Base-by-base conservation (phyloP, 2,329 filamentous ascomycete genomes). In the Geosmithia flava region DNA sequence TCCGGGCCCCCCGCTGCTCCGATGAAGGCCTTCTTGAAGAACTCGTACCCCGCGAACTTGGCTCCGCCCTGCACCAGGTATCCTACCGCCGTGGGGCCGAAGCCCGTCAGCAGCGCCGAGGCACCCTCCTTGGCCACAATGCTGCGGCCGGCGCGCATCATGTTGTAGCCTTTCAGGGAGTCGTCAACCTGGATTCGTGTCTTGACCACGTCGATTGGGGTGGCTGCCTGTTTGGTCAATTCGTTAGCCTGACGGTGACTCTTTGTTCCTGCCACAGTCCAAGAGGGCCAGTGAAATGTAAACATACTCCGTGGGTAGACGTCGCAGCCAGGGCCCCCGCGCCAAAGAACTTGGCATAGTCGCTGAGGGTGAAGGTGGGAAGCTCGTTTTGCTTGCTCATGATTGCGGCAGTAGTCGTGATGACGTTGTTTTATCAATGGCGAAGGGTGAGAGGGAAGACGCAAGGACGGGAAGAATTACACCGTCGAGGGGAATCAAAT, bases 21-120 rank as follows among this genome's bases (percentile, higher is more conserved):
- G 68, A 94, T 89, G 64, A 78, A 83, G 67, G 85, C 80, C 71
- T 91, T 85, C 78, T 94, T 94, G 83, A 94, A 94, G 75, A 88
- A 87, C 70, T 94, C 87, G 70, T 94, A 94, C 59, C 87, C 87
- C 60, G 86, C 85, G 68, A 94, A 94, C 73, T 94, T 94, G 75
- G 85, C 84, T 57, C 87, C 87, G 62, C 87, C 87, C 70, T 94
- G 87, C 50, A 93, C 81, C 69, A 93, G 85, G 71, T 94, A 94
- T 62, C 87, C 87, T 48, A 88, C 86, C 51, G 83, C 83, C 52
- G 87, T 94, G 53, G 87, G 87, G 52, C 87, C 87, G 67, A 88
- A 84, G 61, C 87, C 87, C 17, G 87, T 93, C 61, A 88, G 74
- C 56, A 94, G 76, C 53, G 87, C 86, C 53, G 81, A 80, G 53